phyloP scores from a whole-genome alignment of 768 basidiomycete genomes.

The Agaricus subrufescens region DNA sequence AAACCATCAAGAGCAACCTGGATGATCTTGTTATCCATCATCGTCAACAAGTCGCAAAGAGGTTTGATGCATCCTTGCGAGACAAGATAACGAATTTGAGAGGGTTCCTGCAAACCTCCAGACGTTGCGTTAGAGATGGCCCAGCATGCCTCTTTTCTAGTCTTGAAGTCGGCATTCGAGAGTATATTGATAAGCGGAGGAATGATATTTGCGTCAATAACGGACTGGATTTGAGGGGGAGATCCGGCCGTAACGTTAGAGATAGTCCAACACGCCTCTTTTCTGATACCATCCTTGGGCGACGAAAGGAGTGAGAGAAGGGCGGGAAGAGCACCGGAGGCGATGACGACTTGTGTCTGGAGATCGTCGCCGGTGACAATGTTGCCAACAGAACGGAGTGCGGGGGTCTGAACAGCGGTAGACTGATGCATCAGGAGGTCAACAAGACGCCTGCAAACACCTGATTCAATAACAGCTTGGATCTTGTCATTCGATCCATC shows the following conservation, averaged over 20 bases:
- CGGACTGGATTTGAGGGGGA: constrained; percentile 93
- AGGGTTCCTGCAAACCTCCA: constrained; percentile 92
- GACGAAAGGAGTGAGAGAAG: constrained; percentile 90
- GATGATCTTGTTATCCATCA: constrained; percentile 99
- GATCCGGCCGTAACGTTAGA: constrained; percentile 98
- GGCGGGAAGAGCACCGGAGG: constrained; percentile 94
- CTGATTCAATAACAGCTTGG: constrained; percentile 98
- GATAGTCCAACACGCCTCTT: constrained; percentile 99
- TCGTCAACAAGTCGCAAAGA: constrained; percentile 89
- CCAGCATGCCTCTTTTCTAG: constrained; percentile 99
- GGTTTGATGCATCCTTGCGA: constrained; percentile 98
- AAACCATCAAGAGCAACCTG: constrained; percentile 97
- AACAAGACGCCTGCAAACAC: constrained; percentile 94
- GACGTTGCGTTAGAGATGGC: constrained; percentile 99
- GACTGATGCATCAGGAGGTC: constrained; percentile 95
- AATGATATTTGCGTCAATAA: constrained; percentile 97
- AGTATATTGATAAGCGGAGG: constrained; percentile 99
- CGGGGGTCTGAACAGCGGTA: constrained; percentile 96
- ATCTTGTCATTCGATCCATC: constrained; percentile 99
- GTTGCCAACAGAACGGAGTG: constrained; percentile 96
- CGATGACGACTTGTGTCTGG: constrained; percentile 98
- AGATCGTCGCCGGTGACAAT: constrained; percentile 99
- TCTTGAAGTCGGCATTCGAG: constrained; percentile 97
- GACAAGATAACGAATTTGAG: constrained; percentile 97
- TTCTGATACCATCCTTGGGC: constrained; percentile 97